These are phyloP conservation scores for Phlebiopsis gigantea DNA, from an alignment of 768 basidiomycete genomes.

Conservation along the genomic window DNA sequence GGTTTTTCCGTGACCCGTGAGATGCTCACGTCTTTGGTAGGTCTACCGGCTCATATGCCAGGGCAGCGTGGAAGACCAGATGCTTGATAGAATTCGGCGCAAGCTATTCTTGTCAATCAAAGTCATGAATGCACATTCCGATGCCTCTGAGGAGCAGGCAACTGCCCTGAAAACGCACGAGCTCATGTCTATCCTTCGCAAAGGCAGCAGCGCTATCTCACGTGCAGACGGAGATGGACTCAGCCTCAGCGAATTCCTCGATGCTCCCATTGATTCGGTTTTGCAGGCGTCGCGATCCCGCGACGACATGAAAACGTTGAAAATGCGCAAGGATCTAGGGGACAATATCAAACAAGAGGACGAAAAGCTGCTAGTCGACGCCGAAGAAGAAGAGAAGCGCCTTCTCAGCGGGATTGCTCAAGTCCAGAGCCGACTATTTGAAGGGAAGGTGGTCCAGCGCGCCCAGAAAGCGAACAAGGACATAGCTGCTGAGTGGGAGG, in stretches of 20 bases:
- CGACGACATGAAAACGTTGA: conserved; percentile 38
- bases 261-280: conserved; percentile 39
- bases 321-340: conserved; percentile 37
- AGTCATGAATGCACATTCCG: conserved; percentile 36
- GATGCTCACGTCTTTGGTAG: conserved; percentile 23
- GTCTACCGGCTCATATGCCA: conserved; percentile 67
- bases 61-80: conserved; percentile 72
- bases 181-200: conserved; percentile 51
- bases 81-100: conserved; percentile 64
- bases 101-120: conserved; percentile 66
- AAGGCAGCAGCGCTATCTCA: conserved; percentile 51
- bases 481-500: conserved; percentile 42
- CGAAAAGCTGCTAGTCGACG: conserved; percentile 22
- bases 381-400: conserved; percentile 48
- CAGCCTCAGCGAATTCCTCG: conserved; percentile 39
- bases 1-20: too few relatives aligned
- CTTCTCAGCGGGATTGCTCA: conserved; percentile 53
- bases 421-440: conserved; percentile 54
- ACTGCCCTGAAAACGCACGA: conserved; percentile 36
- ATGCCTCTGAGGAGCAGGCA: conserved; percentile 22
- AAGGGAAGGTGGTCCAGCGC: conserved; percentile 36
- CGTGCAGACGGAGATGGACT: conserved; percentile 31
- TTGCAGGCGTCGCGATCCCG: conserved; percentile 39
- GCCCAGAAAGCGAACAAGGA: conserved; percentile 25
- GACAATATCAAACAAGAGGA: background rate